phyloP scores from a whole-genome alignment of 257 asterid genomes.

The Ophiorrhiza pumila region DNA sequence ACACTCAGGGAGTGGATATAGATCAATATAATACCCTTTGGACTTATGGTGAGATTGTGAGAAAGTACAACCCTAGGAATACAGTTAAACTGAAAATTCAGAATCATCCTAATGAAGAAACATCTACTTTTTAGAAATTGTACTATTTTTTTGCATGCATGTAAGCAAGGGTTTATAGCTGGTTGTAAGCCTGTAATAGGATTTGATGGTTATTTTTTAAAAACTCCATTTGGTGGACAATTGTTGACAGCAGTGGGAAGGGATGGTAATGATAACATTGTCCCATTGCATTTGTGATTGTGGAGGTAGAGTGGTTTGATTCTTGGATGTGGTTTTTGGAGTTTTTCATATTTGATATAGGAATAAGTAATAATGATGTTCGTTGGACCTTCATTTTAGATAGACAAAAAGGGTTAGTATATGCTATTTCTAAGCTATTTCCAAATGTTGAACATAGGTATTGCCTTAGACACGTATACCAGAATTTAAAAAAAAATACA shows the following conservation, averaged over 20 bases:
- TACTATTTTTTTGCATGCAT: background rate
- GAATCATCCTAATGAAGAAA: too few relatives aligned
- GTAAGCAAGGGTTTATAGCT: background rate
- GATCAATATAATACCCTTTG: too few relatives aligned
- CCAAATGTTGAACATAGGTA: background rate
- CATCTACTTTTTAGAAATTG: background rate
- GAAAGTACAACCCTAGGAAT: too few relatives aligned
- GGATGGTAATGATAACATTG: background rate
- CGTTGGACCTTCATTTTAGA: background rate
- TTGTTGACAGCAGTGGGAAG: background rate
- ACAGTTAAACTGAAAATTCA: too few relatives aligned
- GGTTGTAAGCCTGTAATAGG: background rate
- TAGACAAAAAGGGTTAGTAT: background rate
- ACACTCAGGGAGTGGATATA: too few relatives aligned
- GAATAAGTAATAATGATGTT: background rate
- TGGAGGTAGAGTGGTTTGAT: background rate
- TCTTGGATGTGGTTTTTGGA: too few relatives aligned
- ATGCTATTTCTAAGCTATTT: background rate
- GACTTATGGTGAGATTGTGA: too few relatives aligned
- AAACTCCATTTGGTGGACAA: background rate
- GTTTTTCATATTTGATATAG: background rate
- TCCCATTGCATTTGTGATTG: background rate
- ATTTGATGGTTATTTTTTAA: background rate
- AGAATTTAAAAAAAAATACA: background rate
- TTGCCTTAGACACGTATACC: background rate